Evolutionary conservation across 192 early-diverging fungal genomes (phyloP).

Genomic region (Rhizoclosmatium globosum): DNA sequence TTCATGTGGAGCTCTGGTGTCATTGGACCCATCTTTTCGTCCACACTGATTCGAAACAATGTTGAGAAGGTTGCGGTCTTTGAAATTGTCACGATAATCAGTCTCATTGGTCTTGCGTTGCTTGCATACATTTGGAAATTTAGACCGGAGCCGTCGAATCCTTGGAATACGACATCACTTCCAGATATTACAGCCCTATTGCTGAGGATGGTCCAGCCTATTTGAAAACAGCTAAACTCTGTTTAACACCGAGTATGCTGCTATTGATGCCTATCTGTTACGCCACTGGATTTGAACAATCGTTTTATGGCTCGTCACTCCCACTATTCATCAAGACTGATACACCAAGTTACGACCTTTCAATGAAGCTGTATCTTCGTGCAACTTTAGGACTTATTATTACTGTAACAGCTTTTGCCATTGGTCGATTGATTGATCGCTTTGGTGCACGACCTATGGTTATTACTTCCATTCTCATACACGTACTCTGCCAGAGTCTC

Average conservation of each 20-base stretch:
- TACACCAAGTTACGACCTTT: constrained; percentile 1
- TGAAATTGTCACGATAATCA: constrained; percentile 27
- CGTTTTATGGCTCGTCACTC: constrained; percentile 31
- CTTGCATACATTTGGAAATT: constrained; percentile 21
- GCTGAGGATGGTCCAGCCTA: not conserved
- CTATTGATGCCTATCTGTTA: constrained; percentile 27
- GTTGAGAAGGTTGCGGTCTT: constrained; percentile 23
- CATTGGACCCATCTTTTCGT: constrained; percentile 31
- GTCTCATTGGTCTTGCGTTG: constrained; percentile 5
- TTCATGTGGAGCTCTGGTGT: constrained; percentile 24
- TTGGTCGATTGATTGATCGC: constrained; percentile 19
- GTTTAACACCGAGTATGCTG: constrained; percentile 19
- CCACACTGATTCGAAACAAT: constrained; percentile 24
- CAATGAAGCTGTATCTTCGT: constrained; percentile 24
- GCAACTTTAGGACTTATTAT: constrained; percentile 20
- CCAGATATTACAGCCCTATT: not conserved
- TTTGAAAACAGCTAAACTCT: constrained; percentile 25
- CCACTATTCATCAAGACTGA: constrained; percentile 33
- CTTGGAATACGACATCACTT: not conserved
- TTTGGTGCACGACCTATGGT: constrained; percentile 25
- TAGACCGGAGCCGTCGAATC: constrained; percentile 35
- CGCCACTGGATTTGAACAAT: constrained; percentile 32
- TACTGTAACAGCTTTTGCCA: constrained; percentile 15
- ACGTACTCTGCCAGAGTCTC: constrained; percentile 13
- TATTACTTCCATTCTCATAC: not conserved